These are phyloP conservation scores for Blastobotrys serpentis DNA, from an alignment of 1,139 yeast species.

Conservation along the genomic window DNA sequence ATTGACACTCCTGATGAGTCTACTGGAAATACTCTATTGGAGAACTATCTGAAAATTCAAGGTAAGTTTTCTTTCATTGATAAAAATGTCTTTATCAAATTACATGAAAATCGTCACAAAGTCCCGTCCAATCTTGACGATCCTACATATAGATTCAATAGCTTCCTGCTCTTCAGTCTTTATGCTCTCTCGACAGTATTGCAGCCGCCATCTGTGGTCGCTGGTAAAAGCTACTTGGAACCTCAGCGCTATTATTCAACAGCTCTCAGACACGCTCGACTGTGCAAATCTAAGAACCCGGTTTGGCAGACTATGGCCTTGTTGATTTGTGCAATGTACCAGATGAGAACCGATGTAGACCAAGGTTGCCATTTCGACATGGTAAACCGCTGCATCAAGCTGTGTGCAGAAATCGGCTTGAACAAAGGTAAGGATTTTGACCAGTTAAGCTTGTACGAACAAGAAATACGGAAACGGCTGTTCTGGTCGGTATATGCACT, in stretches of 20 bases:
- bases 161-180: constrained; percentile 27
- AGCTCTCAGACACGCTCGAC: constrained; percentile 53
- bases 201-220: constrained; percentile 6
- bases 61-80: constrained; percentile 30
- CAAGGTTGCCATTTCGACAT: constrained; percentile 52
- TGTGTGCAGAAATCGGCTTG: constrained; percentile 31
- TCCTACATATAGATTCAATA: constrained; percentile 27
- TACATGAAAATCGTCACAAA: constrained; percentile 26
- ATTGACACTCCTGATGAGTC: constrained; percentile 25
- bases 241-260: constrained; percentile 51
- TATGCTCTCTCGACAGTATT: constrained; percentile 28
- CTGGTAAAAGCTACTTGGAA: constrained; percentile 15
- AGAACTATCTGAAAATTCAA: constrained; percentile 23
- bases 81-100: constrained; percentile 22
- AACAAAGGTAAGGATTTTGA: constrained; percentile 27
- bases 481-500: constrained; percentile 60
- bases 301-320: constrained; percentile 51
- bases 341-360: constrained; percentile 58
- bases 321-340: constrained; percentile 49
- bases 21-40: constrained; percentile 23
- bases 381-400: constrained; percentile 49
- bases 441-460: constrained; percentile 32
- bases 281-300: constrained; percentile 41
- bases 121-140: constrained; percentile 24
- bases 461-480: constrained; percentile 47